Conservation (phyloP, 108 stramenopile species). For the Conticribra weissflogii region DNA sequence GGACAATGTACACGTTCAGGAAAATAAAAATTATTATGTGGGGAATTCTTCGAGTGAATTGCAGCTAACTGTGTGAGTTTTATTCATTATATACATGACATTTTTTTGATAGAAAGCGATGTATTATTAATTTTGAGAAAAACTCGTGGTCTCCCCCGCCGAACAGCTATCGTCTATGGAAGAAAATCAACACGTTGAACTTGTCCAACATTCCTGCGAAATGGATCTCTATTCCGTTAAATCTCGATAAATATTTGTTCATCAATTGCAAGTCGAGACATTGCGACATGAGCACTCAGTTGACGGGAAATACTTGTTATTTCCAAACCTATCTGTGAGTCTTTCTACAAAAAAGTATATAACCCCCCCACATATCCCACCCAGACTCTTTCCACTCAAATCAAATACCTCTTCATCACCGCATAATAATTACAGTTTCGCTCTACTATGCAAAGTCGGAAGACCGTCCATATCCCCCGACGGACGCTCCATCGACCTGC, state of each 20-base stretch:
- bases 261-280: slow-evolving; percentile 29
- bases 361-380: background rate
- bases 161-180: slow-evolving; percentile 38
- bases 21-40: slow-evolving; percentile 59
- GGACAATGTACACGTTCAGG: slow-evolving; percentile 51
- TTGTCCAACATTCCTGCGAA: slow-evolving; percentile 3
- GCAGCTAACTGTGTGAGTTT: slow-evolving; percentile 40
- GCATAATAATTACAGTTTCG: slow-evolving; percentile 27
- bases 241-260: slow-evolving; percentile 47
- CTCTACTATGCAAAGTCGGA: slow-evolving; percentile 53
- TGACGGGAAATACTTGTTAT: slow-evolving; percentile 61
- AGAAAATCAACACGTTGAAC: slow-evolving; percentile 40
- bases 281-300: slow-evolving; percentile 48
- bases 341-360: background rate
- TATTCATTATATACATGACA: no score
- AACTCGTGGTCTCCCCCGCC: background rate
- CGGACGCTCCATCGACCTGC: slow-evolving; percentile 31
- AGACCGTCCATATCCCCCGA: slow-evolving; percentile 37
- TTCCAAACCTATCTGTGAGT: slow-evolving; percentile 58
- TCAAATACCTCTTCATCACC: background rate
- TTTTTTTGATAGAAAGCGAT: no score
- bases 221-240: slow-evolving; percentile 31
- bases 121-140: no score
- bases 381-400: background rate
- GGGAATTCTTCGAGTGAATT: slow-evolving; percentile 14